phyloP scores from a whole-genome alignment of 1,284 basidiomycete genomes.

The Ceratorhiza oryzae-sativae region DNA sequence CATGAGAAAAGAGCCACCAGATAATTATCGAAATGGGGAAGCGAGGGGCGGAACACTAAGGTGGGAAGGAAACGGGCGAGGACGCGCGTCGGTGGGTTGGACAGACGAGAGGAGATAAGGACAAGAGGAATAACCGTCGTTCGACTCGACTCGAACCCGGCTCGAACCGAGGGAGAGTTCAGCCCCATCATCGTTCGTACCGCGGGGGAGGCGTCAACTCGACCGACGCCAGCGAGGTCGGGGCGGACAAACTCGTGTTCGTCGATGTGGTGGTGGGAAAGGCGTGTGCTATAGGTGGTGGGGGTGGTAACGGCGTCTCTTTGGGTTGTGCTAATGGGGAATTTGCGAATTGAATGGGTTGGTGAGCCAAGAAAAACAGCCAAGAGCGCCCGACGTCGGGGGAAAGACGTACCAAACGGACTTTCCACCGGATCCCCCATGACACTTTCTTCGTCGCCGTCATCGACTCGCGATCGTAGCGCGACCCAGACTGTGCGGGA shows the following conservation, averaged over 20 bases:
- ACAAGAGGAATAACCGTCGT: neutral
- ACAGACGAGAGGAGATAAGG: neutral
- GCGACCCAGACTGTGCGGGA: conserved; percentile 8
- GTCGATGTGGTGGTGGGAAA: neutral
- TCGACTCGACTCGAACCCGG: too few species aligned
- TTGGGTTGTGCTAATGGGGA: conserved; percentile 3
- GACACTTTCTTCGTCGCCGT: neutral
- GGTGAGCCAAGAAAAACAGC: neutral
- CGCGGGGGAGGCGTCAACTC: neutral
- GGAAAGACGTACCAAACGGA: neutral
- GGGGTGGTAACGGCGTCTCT: neutral
- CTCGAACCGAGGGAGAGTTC: neutral
- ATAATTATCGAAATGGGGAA: neutral
- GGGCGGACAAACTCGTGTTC: neutral
- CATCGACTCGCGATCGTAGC: neutral
- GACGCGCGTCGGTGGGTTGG: neutral
- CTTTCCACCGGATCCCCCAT: neutral
- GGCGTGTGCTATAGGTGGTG: neutral
- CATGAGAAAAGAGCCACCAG: neutral
- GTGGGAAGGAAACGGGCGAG: neutral
- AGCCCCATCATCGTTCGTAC: neutral
- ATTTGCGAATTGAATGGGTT: too few species aligned
- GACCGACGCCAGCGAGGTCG: neutral
- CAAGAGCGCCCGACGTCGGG: neutral
- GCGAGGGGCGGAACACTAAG: neutral